phyloP scores from a whole-genome alignment of 2,329 filamentous ascomycete genomes.

The Cladobotryum mycophilum region DNA sequence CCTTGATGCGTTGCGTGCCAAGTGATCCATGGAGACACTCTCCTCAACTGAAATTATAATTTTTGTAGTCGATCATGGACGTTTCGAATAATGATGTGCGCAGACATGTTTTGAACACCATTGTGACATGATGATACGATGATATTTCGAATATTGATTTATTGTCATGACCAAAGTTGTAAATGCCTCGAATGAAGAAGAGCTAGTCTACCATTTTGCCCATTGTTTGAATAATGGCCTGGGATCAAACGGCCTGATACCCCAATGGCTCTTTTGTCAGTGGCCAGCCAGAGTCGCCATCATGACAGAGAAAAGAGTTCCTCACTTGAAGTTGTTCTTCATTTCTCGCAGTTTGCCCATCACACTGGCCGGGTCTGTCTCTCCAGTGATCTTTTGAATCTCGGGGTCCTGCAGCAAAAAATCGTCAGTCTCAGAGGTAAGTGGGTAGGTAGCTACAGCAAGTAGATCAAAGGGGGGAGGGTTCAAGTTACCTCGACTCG shows the following conservation, averaged over 20 bases:
- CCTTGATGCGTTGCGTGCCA: slow-evolving; percentile 22
- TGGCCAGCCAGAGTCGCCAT: neutral
- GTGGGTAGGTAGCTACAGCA: too few relatives aligned
- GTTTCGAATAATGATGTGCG: too few relatives aligned
- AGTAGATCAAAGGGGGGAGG: neutral
- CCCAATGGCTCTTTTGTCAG: too few relatives aligned
- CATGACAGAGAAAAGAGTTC: slow-evolving; percentile 12
- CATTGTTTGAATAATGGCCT: too few relatives aligned
- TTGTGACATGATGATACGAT: too few relatives aligned
- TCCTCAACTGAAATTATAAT: slow-evolving; percentile 51
- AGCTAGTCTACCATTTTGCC: too few relatives aligned
- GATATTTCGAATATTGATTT: too few relatives aligned
- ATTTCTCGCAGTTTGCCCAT: slow-evolving; percentile 82
- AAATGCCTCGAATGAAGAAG: too few relatives aligned
- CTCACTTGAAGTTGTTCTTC: slow-evolving; percentile 74
- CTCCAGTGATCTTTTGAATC: slow-evolving; percentile 77
- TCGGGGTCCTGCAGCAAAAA: slow-evolving; percentile 58
- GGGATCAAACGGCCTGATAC: too few relatives aligned
- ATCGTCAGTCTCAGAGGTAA: slow-evolving; percentile 2
- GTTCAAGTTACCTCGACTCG: slow-evolving; percentile 58
- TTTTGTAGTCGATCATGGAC: slow-evolving; percentile 36
- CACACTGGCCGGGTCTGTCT: slow-evolving; percentile 72
- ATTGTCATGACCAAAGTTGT: too few relatives aligned
- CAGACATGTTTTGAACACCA: too few relatives aligned
- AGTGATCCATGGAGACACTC: slow-evolving; percentile 33